phyloP scores from a whole-genome alignment of 495 filamentous ascomycete species.

The Lasiosphaeria miniovina region DNA sequence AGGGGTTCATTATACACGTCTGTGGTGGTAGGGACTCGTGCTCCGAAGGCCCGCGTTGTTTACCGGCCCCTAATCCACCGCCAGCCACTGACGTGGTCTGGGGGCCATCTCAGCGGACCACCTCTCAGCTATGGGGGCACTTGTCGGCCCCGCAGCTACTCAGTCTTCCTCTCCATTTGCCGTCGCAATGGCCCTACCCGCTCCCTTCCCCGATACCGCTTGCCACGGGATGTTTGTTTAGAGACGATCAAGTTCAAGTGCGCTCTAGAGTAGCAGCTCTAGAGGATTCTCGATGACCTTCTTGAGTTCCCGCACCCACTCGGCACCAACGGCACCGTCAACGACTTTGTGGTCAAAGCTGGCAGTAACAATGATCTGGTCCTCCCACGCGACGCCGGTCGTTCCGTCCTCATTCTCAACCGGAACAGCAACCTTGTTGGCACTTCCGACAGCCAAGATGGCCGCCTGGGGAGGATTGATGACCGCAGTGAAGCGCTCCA shows the following conservation, averaged over 20 bases:
- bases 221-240: not conserved
- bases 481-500: constrained; percentile 97
- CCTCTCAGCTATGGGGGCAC: not conserved
- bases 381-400: constrained; percentile 80
- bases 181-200: not conserved
- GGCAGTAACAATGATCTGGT: constrained; percentile 89
- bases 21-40: constrained; percentile 7
- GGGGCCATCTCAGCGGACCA: not conserved
- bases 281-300: constrained; percentile 96
- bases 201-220: not conserved
- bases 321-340: constrained; percentile 87
- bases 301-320: constrained; percentile 97
- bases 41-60: not conserved
- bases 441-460: constrained; percentile 93
- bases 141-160: not conserved
- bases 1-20: constrained; percentile 23
- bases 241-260: not conserved
- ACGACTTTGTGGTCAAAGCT: constrained; percentile 97
- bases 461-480: constrained; percentile 98
- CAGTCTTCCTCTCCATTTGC: not conserved
- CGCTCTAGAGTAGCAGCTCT: constrained; percentile 76
- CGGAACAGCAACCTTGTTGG: constrained; percentile 89
- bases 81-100: constrained; percentile 2
- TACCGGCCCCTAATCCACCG: not conserved
- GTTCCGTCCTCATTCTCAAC: constrained; percentile 81